These are phyloP conservation scores for Rhodotorula sp. DNA, from an alignment of 1,284 basidiomycete genomes.

Conservation along the genomic window DNA sequence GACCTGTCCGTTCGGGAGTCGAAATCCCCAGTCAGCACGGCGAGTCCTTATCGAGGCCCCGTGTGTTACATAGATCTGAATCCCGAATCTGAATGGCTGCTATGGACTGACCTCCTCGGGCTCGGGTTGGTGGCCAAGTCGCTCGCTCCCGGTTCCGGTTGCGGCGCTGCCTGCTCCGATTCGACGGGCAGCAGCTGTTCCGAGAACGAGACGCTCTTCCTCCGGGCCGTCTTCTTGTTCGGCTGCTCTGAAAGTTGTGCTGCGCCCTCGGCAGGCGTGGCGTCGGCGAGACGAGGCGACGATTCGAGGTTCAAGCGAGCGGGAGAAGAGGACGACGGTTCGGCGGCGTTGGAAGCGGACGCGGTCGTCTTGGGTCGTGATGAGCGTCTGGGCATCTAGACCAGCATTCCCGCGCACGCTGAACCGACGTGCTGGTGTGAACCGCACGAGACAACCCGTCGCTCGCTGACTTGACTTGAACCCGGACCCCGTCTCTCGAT, in stretches of 20 bases:
- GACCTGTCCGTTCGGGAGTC: constrained; percentile 6
- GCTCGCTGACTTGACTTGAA: too few relatives aligned
- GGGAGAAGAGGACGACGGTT: background rate
- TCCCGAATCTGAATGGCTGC: too few relatives aligned
- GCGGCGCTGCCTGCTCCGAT: background rate
- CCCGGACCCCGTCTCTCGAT: too few relatives aligned
- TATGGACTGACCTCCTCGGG: background rate
- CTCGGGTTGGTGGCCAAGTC: background rate
- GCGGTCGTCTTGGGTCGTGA: constrained; percentile 1
- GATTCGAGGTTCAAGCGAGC: background rate
- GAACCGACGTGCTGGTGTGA: too few relatives aligned
- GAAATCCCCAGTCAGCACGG: background rate
- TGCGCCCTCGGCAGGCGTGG: too few relatives aligned
- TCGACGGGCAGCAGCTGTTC: background rate
- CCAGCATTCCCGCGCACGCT: constrained; percentile 2
- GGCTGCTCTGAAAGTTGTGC: too few relatives aligned
- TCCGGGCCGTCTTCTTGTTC: background rate
- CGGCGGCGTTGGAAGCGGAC: constrained; percentile 1
- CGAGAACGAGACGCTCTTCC: background rate
- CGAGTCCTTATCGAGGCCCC: too few relatives aligned
- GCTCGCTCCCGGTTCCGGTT: background rate
- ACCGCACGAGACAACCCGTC: too few relatives aligned
- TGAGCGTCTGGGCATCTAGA: constrained; percentile 5
- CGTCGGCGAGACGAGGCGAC: background rate
- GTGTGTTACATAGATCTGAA: too few relatives aligned